Evolutionary conservation across 225 moss, liverwort and hornwort species (phyloP).

Genomic region (Marchantia polymorpha): DNA sequence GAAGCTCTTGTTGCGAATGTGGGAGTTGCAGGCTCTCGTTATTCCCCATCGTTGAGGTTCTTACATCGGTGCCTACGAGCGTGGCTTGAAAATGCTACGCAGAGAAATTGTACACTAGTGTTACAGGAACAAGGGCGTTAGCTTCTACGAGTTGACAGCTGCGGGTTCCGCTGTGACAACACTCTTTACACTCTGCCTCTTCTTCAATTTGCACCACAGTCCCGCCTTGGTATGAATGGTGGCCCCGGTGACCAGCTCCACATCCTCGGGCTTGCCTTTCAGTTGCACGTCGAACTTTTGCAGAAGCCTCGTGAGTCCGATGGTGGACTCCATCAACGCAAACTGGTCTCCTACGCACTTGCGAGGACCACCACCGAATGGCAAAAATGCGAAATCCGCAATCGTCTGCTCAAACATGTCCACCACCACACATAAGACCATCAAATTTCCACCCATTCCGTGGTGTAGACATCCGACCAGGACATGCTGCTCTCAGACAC

Average conservation of each 20-base stretch:
- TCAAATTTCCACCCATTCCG: background rate
- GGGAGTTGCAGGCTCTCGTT: no score
- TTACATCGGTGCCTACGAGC: no score
- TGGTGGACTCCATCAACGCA: slow-evolving; percentile 89
- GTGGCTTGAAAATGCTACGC: no score
- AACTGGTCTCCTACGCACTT: slow-evolving; percentile 99
- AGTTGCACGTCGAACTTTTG: slow-evolving; percentile 88
- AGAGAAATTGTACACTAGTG: slow-evolving; percentile 1
- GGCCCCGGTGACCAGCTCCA: slow-evolving; percentile 85
- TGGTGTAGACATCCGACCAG: background rate
- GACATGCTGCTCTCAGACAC: background rate
- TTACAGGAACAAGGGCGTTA: background rate
- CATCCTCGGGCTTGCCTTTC: slow-evolving; percentile 72
- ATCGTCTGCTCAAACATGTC: slow-evolving; percentile 44
- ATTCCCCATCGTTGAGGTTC: no score
- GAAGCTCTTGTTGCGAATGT: no score
- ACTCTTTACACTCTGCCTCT: slow-evolving; percentile 36
- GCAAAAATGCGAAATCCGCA: slow-evolving; percentile 92
- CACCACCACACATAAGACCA: background rate
- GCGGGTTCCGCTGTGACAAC: background rate
- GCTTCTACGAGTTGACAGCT: background rate
- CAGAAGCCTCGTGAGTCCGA: slow-evolving; percentile 70
- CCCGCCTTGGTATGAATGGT: slow-evolving; percentile 91
- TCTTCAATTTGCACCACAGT: slow-evolving; percentile 81
- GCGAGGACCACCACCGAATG: slow-evolving; percentile 95